Base-by-base conservation (phyloP, 2,329 filamentous ascomycete species). In the Coniochaeta sp. region DNA sequence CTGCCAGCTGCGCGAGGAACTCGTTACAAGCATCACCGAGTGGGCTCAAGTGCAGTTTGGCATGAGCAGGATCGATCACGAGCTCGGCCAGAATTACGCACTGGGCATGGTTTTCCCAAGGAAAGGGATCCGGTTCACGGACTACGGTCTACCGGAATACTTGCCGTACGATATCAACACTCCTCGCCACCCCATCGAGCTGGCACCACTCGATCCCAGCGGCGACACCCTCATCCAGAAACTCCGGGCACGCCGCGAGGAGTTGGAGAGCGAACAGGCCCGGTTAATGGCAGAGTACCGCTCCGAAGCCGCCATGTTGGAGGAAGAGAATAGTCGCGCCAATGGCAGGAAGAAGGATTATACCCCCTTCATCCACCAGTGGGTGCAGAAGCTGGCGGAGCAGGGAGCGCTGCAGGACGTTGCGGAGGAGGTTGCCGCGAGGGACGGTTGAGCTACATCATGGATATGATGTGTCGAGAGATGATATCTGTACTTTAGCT, bases 301-400 rank as follows among this genome's bases (percentile, higher is more conserved):
- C 14, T 69, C 71, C n/a, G 81, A 84, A 60, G 58, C 72, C 30
- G 64, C 66, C 6, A 58, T 59, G 13, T 67, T 75, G 33, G 69
- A 68, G 1, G 73, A 75, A 12, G 78, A 82, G 52, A 71, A 78
- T 20, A 67, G 73, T 45, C 75, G 77, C 46, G 79, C 82, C 3
- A 68, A 70, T 20, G 75, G 76, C 26, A 72, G 83, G 2, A 77
- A 79, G 60, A 77, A 82, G 60, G 87, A 95, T 61, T 88, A 87
- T 61, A 83, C 81, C 0, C 81, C 82, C 1, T 80, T 83, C 1
- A 75, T 92, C 20, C 82, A 87, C 58, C 72, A 68, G 32, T 92
- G 88, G 83, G 67, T 91, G 42, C 77, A 78, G 56, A 80, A 79
- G 55, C 74, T 95, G 52, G 86, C 86, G 1, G 81, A 83, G 53